These are phyloP conservation scores for Rhizomucor miehei DNA, from an alignment of 371 early-diverging fungal genomes.

Conservation along the genomic window DNA sequence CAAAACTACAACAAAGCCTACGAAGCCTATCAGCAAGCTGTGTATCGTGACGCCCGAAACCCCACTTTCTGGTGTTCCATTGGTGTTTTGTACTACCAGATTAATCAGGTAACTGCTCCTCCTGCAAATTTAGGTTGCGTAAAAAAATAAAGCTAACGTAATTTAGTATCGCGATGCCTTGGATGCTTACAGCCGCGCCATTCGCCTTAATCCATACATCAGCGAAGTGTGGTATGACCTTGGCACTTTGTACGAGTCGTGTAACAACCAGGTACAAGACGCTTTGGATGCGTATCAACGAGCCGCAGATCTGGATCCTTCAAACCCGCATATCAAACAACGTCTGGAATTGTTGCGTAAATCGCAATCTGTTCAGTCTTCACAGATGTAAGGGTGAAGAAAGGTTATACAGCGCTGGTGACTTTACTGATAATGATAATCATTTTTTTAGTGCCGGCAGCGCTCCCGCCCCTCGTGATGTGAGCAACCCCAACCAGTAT, in stretches of 20 bases:
- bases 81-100: constrained; percentile 96
- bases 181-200: constrained; percentile 96
- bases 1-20: constrained; percentile 95
- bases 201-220: constrained; percentile 90
- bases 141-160: background rate
- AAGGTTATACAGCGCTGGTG: background rate
- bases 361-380: constrained; percentile 70
- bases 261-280: constrained; percentile 96
- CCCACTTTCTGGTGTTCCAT: constrained; percentile 99
- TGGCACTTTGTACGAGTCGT: constrained; percentile 95
- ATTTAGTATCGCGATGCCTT: constrained; percentile 92
- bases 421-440: constrained; percentile 1
- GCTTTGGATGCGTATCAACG: constrained; percentile 96
- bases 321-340: constrained; percentile 78
- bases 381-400: constrained; percentile 62
- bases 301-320: constrained; percentile 62
- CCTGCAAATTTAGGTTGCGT: background rate
- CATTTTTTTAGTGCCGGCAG: constrained; percentile 32
- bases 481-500: constrained; percentile 54
- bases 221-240: constrained; percentile 97
- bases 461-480: constrained; percentile 63
- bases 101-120: constrained; percentile 61
- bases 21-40: constrained; percentile 97
- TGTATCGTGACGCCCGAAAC: constrained; percentile 90
- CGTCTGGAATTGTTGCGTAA: constrained; percentile 63